Percentiles rank a stretch among this genome's conserved stretches.
Conservation (phyloP, 75 land plant species). For the Pinus tabuliformis region DNA sequence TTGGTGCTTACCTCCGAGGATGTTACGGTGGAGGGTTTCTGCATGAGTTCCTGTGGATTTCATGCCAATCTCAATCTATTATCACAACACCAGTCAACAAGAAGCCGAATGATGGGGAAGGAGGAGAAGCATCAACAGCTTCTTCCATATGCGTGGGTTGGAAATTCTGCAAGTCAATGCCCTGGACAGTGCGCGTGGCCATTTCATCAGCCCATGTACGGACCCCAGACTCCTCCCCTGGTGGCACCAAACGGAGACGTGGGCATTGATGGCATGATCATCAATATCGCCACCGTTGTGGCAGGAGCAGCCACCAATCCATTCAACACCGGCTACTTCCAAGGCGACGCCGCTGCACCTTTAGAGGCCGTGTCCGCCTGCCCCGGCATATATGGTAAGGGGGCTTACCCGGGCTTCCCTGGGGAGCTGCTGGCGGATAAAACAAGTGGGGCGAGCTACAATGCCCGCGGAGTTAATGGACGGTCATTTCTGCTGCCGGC, state of each 20-base stretch:
- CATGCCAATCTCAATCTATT: background rate
- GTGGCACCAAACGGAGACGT: slow-evolving; percentile 56
- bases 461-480: slow-evolving; percentile 34
- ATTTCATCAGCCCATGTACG: slow-evolving; percentile 30
- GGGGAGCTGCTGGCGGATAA: slow-evolving; percentile 38
- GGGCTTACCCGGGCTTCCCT: slow-evolving; percentile 51
- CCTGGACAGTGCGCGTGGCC: slow-evolving; percentile 47
- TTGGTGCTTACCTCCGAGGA: slow-evolving; percentile 60
- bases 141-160: slow-evolving; percentile 31
- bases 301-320: slow-evolving; percentile 65
- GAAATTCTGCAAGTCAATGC: slow-evolving; percentile 34
- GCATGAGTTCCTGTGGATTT: slow-evolving; percentile 13
- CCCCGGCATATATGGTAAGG: slow-evolving; percentile 41
- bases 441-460: slow-evolving; percentile 46
- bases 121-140: too few species aligned
- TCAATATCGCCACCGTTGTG: slow-evolving; percentile 48
- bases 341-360: slow-evolving; percentile 35
- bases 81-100: too few species aligned
- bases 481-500: slow-evolving; percentile 56
- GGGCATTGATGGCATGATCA: slow-evolving; percentile 57
- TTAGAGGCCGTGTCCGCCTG: slow-evolving; percentile 45
- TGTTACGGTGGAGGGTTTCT: slow-evolving; percentile 45
- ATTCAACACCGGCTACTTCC: slow-evolving; percentile 47
- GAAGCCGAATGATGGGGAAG: too few species aligned
- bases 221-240: slow-evolving; percentile 39